Evolutionary conservation across 306 rosid genomes (phyloP), one percentile per base, ranked within the genome.

Genomic region (Prunus davidiana): DNA sequence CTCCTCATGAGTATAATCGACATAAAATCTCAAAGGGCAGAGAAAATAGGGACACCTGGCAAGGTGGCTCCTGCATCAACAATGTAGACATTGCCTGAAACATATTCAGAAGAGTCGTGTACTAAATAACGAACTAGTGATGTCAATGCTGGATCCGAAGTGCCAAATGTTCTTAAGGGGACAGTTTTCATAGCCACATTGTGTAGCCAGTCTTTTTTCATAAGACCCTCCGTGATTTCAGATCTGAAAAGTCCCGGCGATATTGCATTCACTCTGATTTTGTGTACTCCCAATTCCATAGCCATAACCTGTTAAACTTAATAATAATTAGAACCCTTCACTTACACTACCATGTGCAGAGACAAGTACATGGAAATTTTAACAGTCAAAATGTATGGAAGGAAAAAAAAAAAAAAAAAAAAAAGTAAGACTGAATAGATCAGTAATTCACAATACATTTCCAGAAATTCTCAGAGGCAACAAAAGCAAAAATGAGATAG

Each of bases 181-280:
- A 77, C 86, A 12, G 83, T 90, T 82, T 68, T 91, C 32, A 43
- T 0, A 1, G 85, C 89, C 80, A 93, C 96, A 8, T 75, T 87
- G 32, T 80, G 34, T 14, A 93, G 74, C 96, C 98, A 93, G 71
- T 87, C 84, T 73, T 91, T 88, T 56, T 91, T 27, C 87, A 89
- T 73, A 12, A 93, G 89, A 12, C 47, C 80, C 41, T 87, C 83
- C 2, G 93, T 91, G 30, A 93, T 91, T 86, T 91, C 97, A 12
- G 97, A 93, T 82, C 76, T 91, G 82, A 91, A 93, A 30, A 93
- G 84, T 38, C 96, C 96, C 0, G 97, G 97, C 1, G 90, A 82
- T 84, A 90, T 88, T 15, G 92, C 83, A 66, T 93, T 93, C 80
- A 91, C 96, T 85, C 91, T 93, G 56, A 93, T 89, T 55, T 90